phyloP scores from a whole-genome alignment of 2,329 filamentous ascomycete species.

The Trichoderma asperellum region DNA sequence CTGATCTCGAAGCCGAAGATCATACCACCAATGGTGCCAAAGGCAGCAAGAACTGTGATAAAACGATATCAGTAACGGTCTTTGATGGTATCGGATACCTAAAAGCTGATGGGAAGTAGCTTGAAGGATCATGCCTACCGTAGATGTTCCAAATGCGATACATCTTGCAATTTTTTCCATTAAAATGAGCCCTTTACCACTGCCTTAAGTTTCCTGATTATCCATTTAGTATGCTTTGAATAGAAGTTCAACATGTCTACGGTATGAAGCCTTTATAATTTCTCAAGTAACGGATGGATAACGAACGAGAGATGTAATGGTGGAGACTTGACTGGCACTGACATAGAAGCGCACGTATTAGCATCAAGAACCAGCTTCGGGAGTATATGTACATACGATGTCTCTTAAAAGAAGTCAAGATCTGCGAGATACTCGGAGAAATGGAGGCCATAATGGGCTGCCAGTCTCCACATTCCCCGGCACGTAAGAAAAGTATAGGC shows the following conservation, averaged over 20 bases:
- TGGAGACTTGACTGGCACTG: not conserved
- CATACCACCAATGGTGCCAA: slow-evolving; percentile 13
- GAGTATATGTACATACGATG: not conserved
- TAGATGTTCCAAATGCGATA: slow-evolving; percentile 21
- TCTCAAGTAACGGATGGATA: not conserved
- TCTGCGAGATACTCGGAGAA: not conserved
- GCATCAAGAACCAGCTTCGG: not conserved
- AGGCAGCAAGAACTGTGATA: not conserved
- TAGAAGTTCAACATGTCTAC: not conserved
- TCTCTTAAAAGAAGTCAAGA: not conserved
- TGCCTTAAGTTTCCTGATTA: not conserved
- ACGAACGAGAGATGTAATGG: not conserved
- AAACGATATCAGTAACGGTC: not conserved
- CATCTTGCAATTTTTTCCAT: not conserved
- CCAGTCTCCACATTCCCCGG: not conserved
- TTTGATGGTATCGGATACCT: not conserved
- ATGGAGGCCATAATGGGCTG: not conserved
- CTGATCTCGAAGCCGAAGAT: slow-evolving; percentile 22
- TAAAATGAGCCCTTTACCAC: not conserved
- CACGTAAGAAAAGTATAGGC: not conserved
- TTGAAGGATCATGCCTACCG: not conserved
- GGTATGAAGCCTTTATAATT: not conserved
- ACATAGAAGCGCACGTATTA: slow-evolving; percentile 13
- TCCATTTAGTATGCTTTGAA: not conserved
- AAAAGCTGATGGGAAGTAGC: too few species aligned